phyloP scores from a whole-genome alignment of 1,284 basidiomycete genomes.

The Salmacisia buchloeana region DNA sequence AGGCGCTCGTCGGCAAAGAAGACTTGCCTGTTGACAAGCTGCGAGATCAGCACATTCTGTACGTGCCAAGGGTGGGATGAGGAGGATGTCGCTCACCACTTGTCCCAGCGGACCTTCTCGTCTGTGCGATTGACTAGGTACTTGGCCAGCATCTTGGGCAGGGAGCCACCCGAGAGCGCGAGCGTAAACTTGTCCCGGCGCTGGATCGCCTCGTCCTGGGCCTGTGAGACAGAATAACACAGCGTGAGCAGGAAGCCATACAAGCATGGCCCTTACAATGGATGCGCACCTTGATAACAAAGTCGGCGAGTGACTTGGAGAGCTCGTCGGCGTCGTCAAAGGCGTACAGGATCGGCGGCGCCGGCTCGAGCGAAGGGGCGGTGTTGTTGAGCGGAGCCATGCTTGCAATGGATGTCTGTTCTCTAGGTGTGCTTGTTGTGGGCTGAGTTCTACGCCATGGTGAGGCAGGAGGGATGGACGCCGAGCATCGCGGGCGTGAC shows the following conservation, averaged over 20 bases:
- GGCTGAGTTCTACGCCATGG: too few relatives aligned
- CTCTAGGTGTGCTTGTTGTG: background rate
- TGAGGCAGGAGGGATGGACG: too few relatives aligned
- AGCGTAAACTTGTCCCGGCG: conserved; percentile 84
- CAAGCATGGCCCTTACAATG: background rate
- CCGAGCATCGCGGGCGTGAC: too few relatives aligned
- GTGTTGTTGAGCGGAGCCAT: conserved; percentile 11
- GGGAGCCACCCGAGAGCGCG: conserved; percentile 86
- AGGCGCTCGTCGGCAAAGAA: conserved; percentile 96
- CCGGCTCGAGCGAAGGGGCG: conserved; percentile 51
- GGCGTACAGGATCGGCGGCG: conserved; percentile 66
- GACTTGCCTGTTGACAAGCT: conserved; percentile 69
- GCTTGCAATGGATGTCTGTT: background rate
- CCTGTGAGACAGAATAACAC: conserved; percentile 39
- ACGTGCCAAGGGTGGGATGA: background rate
- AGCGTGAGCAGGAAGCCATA: background rate
- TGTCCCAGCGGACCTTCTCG: conserved; percentile 78
- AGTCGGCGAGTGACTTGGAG: conserved; percentile 65
- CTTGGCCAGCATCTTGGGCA: conserved; percentile 74
- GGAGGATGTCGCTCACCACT: conserved; percentile 64
- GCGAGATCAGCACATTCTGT: background rate
- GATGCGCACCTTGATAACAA: conserved; percentile 63
- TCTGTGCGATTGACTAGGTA: conserved; percentile 64
- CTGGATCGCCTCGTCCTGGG: conserved; percentile 81
- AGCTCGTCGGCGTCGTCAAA: conserved; percentile 59